Evolutionary conservation across 768 basidiomycete genomes (phyloP), one percentile per base, ranked within the genome.

Genomic region (Tricholomella constricta): DNA sequence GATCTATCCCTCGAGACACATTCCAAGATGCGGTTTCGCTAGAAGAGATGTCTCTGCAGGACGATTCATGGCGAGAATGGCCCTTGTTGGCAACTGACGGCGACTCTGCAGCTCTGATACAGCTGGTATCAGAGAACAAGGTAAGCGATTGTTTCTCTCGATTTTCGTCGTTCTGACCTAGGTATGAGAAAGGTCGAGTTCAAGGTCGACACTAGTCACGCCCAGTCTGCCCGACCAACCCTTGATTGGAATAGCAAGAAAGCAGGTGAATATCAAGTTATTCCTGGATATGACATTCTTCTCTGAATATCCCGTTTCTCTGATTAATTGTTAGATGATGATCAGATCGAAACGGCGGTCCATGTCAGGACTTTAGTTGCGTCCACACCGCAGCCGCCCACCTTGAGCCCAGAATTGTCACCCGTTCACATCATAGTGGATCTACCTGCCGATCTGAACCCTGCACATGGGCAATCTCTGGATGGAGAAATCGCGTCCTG

Each of bases 231-330:
- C 34, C 80, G 86, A 6, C 65, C 74, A 22, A 71, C 67, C 10
- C 72, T 89, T 31, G 89, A 92, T 62, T 92, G 88, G 82, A 91
- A 91, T 59, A 96, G 91, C 68, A 92, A 92, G 72, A 91, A 91
- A 77, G 87, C 88, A 58, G 90, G 91, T 89, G 56, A 50, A 76
- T 23, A 65, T 7, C 26, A 32, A 32, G 48, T 32, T 44, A 43
- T 47, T 9, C n/a, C 37, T 40, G 9, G 12, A 20, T 46, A 29
- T 38, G 27, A 3, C 15, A 27, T 46, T 8, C n/a, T 36, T 26
- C 35, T 46, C 55, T 57, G 56, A 48, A 43, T 19, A 48, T 23
- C n/a, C n/a, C n/a, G n/a, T n/a, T n/a, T n/a, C n/a, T n/a, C n/a
- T n/a, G n/a, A n/a, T n/a, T n/a, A n/a, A 31, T 29, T 25, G 37